phyloP scores from a whole-genome alignment of 768 basidiomycete species.

The Trametes coccinea region DNA sequence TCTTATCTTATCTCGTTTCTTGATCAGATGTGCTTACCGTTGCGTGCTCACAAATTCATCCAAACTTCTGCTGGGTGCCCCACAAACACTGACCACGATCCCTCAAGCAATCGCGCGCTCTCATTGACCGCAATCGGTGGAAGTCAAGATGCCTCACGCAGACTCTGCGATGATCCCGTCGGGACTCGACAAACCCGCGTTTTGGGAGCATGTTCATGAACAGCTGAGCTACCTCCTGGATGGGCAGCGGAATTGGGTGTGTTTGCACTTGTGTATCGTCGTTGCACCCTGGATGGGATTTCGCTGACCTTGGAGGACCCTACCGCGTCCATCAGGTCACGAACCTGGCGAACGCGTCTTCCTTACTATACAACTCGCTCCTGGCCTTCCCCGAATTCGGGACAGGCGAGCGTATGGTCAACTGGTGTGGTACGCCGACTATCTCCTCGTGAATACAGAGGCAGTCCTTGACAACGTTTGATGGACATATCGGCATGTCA shows the following conservation, averaged over 20 bases:
- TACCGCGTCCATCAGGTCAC: slow-evolving; percentile 54
- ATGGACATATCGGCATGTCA: neutral
- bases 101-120: neutral
- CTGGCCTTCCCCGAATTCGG: slow-evolving; percentile 73
- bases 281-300: neutral
- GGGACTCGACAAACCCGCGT: slow-evolving; percentile 69
- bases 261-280: slow-evolving; percentile 25
- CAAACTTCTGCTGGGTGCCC: neutral
- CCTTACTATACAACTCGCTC: slow-evolving; percentile 78
- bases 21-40: neutral
- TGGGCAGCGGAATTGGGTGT: slow-evolving; percentile 78
- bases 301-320: slow-evolving; percentile 10
- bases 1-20: slow-evolving; percentile 24
- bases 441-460: neutral
- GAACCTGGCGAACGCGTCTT: slow-evolving; percentile 84
- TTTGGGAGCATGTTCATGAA: slow-evolving; percentile 74
- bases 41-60: slow-evolving; percentile 10
- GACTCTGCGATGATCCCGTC: slow-evolving; percentile 74
- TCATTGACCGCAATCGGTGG: neutral
- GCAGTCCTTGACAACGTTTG: neutral
- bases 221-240: slow-evolving; percentile 66
- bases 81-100: neutral
- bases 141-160: slow-evolving; percentile 71
- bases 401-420: slow-evolving; percentile 64
- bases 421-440: slow-evolving; percentile 83